Evolutionary conservation across 2,329 filamentous ascomycete genomes (phyloP), one percentile per base, ranked within the genome.

Genomic region (Alternaria postmessia): DNA sequence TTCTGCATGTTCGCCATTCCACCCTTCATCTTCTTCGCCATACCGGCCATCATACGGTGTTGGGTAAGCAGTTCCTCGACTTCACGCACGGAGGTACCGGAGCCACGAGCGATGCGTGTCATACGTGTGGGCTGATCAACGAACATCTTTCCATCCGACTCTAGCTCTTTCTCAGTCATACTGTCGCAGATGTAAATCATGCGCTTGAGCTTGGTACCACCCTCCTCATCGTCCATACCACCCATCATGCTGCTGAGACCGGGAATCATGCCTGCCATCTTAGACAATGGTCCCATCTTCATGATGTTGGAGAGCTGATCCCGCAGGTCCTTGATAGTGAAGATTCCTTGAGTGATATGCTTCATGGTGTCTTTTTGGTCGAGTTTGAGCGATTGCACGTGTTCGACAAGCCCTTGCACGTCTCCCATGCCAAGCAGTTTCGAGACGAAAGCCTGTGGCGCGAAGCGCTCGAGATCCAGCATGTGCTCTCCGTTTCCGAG

Each of bases 131-230:
- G 95, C 75, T 98, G 92, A 22, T 97, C 92, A 59, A 96, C 87
- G 68, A 99, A 94, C 64, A 96, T 88, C 80, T 96, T 97, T 77
- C 95, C 95, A 73, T 99, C 94, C 43, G 91, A 92, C 78, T 99
- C 94, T 20, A 99, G 88, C 77, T 99, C 95, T 76, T 96, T 96
- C 22, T 92, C 88, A 0, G 94, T 98, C 95, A 99, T 99, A 65
- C 91, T 94, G 81, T 99, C 95, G 82, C 94, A 97, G 61, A 99
- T 97, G 82, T 96, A 98, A 69, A 99, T 93, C 95, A 99, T 99
- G 64, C 95, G 90, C 81, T 96, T 96, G 26, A 99, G 86, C 81
- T 98, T 97, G 71, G 90, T 83, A 55, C 89, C 89, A n/a, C 94
- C 94, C 75, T 98, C 95, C 74, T 98, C 94, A 75, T 99, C 96